phyloP scores from a whole-genome alignment of 2,329 filamentous ascomycete genomes.

The Sclerotinia subarctica region DNA sequence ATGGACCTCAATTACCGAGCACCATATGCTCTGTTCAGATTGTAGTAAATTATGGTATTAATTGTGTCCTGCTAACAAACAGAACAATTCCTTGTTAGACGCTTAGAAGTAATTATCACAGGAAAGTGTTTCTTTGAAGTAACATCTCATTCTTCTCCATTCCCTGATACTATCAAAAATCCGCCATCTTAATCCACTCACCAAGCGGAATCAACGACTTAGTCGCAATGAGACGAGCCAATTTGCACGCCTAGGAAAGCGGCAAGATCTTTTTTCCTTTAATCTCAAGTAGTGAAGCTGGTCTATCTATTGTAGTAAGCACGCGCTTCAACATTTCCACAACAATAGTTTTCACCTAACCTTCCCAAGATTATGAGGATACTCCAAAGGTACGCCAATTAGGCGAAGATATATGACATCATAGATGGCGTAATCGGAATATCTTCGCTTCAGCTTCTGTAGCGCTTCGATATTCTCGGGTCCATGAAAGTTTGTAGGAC shows the following conservation, averaged over 20 bases:
- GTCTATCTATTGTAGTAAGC: not conserved
- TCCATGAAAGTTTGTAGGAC: not conserved
- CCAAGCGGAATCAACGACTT: not conserved
- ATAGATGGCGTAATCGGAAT: not conserved
- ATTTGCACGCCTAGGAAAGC: not conserved
- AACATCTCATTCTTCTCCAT: not conserved
- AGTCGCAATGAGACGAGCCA: no score
- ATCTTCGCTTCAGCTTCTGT: not conserved
- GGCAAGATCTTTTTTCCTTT: not conserved
- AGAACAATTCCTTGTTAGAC: no score
- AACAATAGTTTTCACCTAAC: not conserved
- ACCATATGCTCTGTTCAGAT: no score
- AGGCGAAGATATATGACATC: not conserved
- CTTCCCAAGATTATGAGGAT: not conserved
- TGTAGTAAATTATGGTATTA: no score
- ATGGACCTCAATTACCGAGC: no score
- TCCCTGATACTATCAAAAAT: not conserved
- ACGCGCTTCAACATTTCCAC: not conserved
- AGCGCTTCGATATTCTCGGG: not conserved
- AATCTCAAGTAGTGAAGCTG: not conserved
- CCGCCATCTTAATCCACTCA: not conserved
- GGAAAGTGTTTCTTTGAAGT: not conserved
- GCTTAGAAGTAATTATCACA: not conserved
- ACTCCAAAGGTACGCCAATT: not conserved
- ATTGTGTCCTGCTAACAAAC: no score